These are phyloP conservation scores for Inonotus obliquus DNA, from an alignment of 1,284 basidiomycete species.

Conservation along the genomic window DNA sequence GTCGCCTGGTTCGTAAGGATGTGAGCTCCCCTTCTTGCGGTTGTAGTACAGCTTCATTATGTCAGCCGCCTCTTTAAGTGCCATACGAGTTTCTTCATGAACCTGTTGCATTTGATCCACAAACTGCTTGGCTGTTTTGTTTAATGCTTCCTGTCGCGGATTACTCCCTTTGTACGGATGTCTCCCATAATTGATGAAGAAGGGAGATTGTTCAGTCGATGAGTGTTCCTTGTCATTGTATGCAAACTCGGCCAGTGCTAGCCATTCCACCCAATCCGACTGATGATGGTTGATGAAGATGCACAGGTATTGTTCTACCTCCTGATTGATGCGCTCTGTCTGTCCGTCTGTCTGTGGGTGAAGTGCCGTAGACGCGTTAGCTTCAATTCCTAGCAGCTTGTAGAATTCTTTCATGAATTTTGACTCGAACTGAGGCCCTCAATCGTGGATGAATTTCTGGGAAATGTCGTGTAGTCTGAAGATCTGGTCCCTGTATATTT, in stretches of 20 bases:
- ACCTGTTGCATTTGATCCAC: too few relatives aligned
- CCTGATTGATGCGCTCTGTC: constrained; percentile 3
- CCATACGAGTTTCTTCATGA: too few relatives aligned
- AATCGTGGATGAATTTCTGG: background rate
- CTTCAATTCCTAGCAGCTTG: background rate
- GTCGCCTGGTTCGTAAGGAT: too few relatives aligned
- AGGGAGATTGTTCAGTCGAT: background rate
- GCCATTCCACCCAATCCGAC: background rate
- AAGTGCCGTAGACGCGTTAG: constrained; percentile 21
- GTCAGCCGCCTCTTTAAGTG: too few relatives aligned
- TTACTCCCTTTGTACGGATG: too few relatives aligned
- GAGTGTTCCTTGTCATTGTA: background rate
- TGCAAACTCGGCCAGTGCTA: background rate
- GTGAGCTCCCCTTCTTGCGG: too few relatives aligned
- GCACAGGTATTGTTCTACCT: background rate
- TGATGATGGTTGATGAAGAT: background rate
- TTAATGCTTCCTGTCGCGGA: too few relatives aligned
- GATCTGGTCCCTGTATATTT: background rate
- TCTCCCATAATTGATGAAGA: background rate
- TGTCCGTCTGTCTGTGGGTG: constrained; percentile 28
- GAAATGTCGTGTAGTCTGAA: background rate
- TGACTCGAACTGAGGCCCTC: background rate
- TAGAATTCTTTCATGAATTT: background rate
- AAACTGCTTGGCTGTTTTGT: too few relatives aligned
- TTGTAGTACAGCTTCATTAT: too few relatives aligned